A percentile compares a stretch with the other conserved stretches of the same genome.
Evolutionary conservation across 495 filamentous ascomycete species (phyloP).

Genomic region (Tuber melanosporum): DNA sequence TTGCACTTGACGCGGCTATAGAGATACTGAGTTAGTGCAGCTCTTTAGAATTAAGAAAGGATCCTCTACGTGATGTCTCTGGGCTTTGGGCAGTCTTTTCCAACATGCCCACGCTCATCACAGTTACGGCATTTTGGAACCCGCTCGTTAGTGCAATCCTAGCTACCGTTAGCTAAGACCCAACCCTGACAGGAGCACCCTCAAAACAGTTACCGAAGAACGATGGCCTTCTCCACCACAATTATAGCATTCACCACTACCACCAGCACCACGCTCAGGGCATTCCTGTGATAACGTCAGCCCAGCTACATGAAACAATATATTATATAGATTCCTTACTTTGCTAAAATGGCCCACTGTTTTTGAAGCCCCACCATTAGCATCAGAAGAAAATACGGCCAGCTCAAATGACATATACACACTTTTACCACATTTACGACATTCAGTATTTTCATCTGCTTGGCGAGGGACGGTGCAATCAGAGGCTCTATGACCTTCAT

Average conservation of each 20-base stretch:
- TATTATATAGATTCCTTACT: neutral
- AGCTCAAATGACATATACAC: constrained; percentile 27
- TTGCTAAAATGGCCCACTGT: constrained; percentile 74
- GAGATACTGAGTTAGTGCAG: constrained; percentile 37
- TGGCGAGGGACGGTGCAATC: constrained; percentile 68
- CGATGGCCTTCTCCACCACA: constrained; percentile 50
- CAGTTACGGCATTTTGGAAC: constrained; percentile 63
- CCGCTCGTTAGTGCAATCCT: constrained; percentile 47
- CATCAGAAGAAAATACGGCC: neutral
- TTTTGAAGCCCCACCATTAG: constrained; percentile 5
- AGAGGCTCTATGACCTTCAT: constrained; percentile 54
- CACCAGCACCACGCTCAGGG: constrained; percentile 52
- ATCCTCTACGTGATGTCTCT: constrained; percentile 55
- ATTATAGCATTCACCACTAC: constrained; percentile 55
- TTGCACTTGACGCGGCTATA: constrained; percentile 63
- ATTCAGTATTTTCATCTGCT: constrained; percentile 63
- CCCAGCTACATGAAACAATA: neutral
- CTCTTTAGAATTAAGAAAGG: neutral
- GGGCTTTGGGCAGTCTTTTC: constrained; percentile 68
- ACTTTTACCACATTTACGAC: constrained; percentile 69
- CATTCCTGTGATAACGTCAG: constrained; percentile 51
- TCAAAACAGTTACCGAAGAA: constrained; percentile 18
- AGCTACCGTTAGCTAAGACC: neutral
- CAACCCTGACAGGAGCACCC: neutral
- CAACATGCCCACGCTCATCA: constrained; percentile 62